Percentiles rank a stretch among this genome's conserved stretches.
Conservation (phyloP, 441 rosid species). For the Populus tomentosa region DNA sequence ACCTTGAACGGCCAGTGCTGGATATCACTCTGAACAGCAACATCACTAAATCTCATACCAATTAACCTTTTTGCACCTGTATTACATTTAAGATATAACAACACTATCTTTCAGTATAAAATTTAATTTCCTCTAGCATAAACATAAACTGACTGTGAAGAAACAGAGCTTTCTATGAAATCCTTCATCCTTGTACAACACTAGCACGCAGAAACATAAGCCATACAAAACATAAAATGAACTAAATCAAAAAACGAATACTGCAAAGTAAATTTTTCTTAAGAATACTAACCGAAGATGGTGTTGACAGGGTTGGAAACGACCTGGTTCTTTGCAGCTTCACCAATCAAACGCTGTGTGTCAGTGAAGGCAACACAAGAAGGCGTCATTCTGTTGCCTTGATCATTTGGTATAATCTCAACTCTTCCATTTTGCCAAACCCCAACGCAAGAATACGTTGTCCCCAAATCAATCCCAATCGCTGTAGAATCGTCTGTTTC, state of each 20-base stretch:
- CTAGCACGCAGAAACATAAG: too few relatives aligned
- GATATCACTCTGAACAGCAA: slow-evolving; percentile 40
- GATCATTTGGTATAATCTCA: slow-evolving; percentile 59
- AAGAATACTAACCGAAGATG: slow-evolving; percentile 43
- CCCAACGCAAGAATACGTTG: slow-evolving; percentile 65
- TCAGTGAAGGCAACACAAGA: slow-evolving; percentile 68
- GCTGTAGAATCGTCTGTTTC: slow-evolving; percentile 23
- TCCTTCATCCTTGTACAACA: slow-evolving; percentile 25
- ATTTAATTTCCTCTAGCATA: too few relatives aligned
- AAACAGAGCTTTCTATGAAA: too few relatives aligned
- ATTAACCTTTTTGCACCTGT: slow-evolving; percentile 40
- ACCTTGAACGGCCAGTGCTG: slow-evolving; percentile 53
- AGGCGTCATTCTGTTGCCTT: slow-evolving; percentile 68
- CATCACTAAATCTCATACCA: slow-evolving; percentile 45
- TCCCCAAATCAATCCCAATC: slow-evolving; percentile 64
- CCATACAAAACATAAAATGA: too few relatives aligned
- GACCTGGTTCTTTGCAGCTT: slow-evolving; percentile 46
- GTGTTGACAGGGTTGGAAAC: slow-evolving; percentile 70
- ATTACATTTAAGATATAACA: too few relatives aligned
- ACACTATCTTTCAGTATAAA: too few relatives aligned
- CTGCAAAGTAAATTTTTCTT: too few relatives aligned
- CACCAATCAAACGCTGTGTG: slow-evolving; percentile 28
- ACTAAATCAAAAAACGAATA: too few relatives aligned
- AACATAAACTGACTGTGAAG: too few relatives aligned
- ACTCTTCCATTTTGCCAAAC: slow-evolving; percentile 70